phyloP scores from a whole-genome alignment of 345 rosid species.

The Salix dunnii region DNA sequence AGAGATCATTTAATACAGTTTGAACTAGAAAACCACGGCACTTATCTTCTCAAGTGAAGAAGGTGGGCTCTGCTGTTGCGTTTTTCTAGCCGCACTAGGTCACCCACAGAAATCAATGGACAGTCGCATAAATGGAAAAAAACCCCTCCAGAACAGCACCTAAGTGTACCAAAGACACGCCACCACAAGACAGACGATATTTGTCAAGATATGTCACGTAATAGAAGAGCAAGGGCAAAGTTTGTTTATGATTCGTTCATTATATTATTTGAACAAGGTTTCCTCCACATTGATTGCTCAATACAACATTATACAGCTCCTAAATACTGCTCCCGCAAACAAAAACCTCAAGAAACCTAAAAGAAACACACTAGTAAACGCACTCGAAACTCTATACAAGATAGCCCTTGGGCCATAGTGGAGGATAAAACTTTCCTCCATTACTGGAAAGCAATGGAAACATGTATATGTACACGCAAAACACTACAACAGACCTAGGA shows the following conservation, averaged over 20 bases:
- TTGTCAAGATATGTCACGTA: too few species aligned
- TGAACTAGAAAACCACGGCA: too few species aligned
- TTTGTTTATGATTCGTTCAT: background rate
- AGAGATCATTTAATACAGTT: too few species aligned
- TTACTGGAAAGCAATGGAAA: background rate
- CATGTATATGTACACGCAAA: conserved; percentile 8
- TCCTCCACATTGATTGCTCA: background rate
- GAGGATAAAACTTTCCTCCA: background rate
- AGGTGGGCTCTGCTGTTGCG: too few species aligned
- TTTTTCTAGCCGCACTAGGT: too few species aligned
- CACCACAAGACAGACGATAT: too few species aligned
- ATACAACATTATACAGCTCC: background rate
- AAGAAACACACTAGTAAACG: background rate
- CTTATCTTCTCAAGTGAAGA: too few species aligned
- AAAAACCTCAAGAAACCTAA: background rate
- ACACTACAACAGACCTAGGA: background rate
- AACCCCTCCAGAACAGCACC: too few species aligned
- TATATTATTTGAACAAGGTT: background rate
- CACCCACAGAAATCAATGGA: too few species aligned
- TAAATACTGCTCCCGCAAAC: background rate
- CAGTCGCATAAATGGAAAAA: too few species aligned
- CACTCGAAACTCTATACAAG: conserved; percentile 37
- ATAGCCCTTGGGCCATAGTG: conserved; percentile 19
- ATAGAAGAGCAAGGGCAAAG: background rate
- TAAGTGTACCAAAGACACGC: too few species aligned